Evolutionary conservation across 805 yeast species (phyloP).

Genomic region (Ogataea angusta): DNA sequence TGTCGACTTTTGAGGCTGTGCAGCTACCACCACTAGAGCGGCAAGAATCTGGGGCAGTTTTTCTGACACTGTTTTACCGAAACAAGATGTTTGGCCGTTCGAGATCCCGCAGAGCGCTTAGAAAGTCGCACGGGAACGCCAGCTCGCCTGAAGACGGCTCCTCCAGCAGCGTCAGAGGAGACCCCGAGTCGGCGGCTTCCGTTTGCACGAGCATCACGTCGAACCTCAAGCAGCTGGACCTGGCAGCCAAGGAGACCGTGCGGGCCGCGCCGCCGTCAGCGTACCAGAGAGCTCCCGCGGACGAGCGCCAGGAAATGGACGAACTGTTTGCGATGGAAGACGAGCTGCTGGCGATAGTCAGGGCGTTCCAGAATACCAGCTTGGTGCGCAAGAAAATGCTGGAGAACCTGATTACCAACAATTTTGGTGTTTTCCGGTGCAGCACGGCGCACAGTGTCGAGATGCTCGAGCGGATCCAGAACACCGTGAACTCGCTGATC

Average conservation of each 20-base stretch:
- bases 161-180: slow-evolving; percentile 5
- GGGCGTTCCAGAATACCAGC: slow-evolving; percentile 7
- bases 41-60: background rate
- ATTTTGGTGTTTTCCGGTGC: slow-evolving; percentile 18
- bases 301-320: slow-evolving; percentile 2
- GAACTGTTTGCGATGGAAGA: slow-evolving; percentile 16
- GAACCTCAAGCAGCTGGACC: slow-evolving; percentile 17
- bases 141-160: slow-evolving; percentile 5
- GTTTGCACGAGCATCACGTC: slow-evolving; percentile 15
- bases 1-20: slow-evolving; percentile 26
- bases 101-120: slow-evolving; percentile 7
- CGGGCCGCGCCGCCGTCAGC: background rate
- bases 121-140: background rate
- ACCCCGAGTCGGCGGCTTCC: slow-evolving; percentile 13
- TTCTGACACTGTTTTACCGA: background rate
- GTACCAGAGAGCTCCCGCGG: background rate
- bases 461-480: slow-evolving; percentile 33
- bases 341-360: slow-evolving; percentile 12
- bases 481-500: slow-evolving; percentile 31
- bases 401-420: slow-evolving; percentile 13
- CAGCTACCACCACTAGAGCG: background rate
- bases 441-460: slow-evolving; percentile 19
- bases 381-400: slow-evolving; percentile 13
- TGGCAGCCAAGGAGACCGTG: slow-evolving; percentile 12
- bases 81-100: slow-evolving; percentile 9